phyloP scores from a whole-genome alignment of 148 eudicot genomes.

The Nepenthes mirabilis region DNA sequence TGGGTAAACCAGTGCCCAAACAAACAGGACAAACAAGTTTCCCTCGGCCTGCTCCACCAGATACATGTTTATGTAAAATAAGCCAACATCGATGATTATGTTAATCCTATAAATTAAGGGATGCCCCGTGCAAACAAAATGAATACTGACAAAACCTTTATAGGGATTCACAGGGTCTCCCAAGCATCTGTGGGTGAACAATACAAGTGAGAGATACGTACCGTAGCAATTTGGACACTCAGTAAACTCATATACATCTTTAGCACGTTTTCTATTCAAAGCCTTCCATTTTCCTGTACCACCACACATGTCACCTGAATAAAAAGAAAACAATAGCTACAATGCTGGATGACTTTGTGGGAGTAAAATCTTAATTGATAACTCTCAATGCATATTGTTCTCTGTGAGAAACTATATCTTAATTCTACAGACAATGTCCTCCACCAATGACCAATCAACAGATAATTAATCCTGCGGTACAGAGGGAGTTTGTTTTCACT shows the following conservation, averaged over 20 bases:
- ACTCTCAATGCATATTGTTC: neutral
- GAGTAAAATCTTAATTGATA: neutral
- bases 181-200: neutral
- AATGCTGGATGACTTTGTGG: neutral
- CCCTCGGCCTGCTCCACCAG: constrained; percentile 61
- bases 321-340: constrained; percentile 26
- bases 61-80: neutral
- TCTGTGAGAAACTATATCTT: neutral
- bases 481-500: too few relatives aligned
- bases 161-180: too few relatives aligned
- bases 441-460: neutral
- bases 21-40: constrained; percentile 97
- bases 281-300: constrained; percentile 99
- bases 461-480: too few relatives aligned
- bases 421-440: neutral
- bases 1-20: constrained; percentile 90
- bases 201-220: constrained; percentile 15
- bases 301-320: constrained; percentile 99
- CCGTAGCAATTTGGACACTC: constrained; percentile 97
- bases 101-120: neutral
- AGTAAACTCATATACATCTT: constrained; percentile 90
- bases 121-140: too few relatives aligned
- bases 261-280: constrained; percentile 90
- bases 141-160: too few relatives aligned
- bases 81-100: neutral